A percentile compares a stretch with the other conserved stretches of the same genome.
Conservation (phyloP, 2,329 filamentous ascomycete species). For the Aspergillus alliaceus region DNA sequence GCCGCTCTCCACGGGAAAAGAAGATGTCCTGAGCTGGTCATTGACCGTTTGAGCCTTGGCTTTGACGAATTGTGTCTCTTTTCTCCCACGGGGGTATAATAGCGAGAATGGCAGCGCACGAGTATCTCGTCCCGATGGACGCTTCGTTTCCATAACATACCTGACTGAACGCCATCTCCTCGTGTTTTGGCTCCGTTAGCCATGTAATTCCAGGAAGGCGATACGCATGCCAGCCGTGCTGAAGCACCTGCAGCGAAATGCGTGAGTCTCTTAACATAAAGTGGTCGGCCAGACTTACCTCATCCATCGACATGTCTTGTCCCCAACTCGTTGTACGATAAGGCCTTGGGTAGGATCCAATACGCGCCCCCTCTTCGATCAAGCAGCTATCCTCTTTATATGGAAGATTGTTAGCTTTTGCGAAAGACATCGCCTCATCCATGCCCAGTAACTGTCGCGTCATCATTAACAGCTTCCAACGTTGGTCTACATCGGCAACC, state of each 20-base stretch:
- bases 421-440: not conserved
- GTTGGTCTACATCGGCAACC: not conserved
- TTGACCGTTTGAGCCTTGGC: not conserved
- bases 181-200: slow-evolving; percentile 21
- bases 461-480: not conserved
- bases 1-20: too few species aligned
- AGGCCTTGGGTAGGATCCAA: not conserved
- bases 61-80: not conserved
- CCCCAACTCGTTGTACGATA: not conserved
- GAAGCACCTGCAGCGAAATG: not conserved
- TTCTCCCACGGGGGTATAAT: slow-evolving; percentile 18
- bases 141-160: slow-evolving; percentile 26
- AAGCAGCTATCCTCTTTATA: not conserved
- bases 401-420: not conserved
- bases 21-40: too few species aligned
- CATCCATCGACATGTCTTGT: not conserved
- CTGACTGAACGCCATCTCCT: slow-evolving; percentile 22
- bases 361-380: not conserved
- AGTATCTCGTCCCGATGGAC: slow-evolving; percentile 15
- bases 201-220: slow-evolving; percentile 20
- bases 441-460: not conserved
- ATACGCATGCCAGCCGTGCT: slow-evolving; percentile 10
- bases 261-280: too few species aligned
- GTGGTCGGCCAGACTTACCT: not conserved
- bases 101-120: slow-evolving; percentile 24